These are phyloP conservation scores for Talaromyces marneffei DNA, from an alignment of 2,329 filamentous ascomycete genomes.

Conservation along the genomic window DNA sequence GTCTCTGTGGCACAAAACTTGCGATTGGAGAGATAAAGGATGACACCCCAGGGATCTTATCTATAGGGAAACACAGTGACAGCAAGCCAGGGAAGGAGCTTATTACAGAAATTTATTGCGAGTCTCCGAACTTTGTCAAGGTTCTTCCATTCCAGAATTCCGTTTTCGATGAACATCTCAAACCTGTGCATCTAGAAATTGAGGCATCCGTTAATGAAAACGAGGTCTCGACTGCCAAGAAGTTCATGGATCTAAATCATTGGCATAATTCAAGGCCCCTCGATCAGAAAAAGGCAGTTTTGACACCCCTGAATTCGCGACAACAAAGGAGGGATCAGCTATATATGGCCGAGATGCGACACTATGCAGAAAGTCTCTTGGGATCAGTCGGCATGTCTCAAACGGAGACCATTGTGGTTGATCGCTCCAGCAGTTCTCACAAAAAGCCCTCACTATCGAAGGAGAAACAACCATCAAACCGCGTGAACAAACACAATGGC, in stretches of 20 bases:
- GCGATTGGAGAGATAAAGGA: background rate
- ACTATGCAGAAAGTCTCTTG: slow-evolving; percentile 1
- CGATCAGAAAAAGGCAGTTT: background rate
- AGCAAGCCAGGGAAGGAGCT: background rate
- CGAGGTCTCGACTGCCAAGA: background rate
- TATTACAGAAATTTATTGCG: background rate
- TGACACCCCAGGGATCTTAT: background rate
- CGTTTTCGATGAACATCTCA: slow-evolving; percentile 1
- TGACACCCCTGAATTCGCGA: background rate
- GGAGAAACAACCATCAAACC: background rate
- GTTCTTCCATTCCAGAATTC: slow-evolving; percentile 2
- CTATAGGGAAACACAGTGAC: background rate
- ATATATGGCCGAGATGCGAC: slow-evolving; percentile 2
- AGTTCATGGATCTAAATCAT: background rate
- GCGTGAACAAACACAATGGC: background rate
- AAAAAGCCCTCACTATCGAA: background rate
- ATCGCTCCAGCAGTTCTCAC: background rate
- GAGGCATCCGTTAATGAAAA: background rate
- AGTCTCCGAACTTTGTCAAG: background rate
- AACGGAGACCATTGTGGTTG: background rate
- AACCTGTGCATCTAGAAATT: background rate
- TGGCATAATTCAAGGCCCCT: slow-evolving; percentile 29
- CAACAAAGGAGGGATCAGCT: slow-evolving; percentile 1
- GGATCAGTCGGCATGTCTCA: background rate
- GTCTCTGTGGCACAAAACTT: background rate